Evolutionary conservation across 2,329 filamentous ascomycete species (phyloP), one percentile per base, ranked within the genome.

Genomic region (Ceratocystis alfenasii): DNA sequence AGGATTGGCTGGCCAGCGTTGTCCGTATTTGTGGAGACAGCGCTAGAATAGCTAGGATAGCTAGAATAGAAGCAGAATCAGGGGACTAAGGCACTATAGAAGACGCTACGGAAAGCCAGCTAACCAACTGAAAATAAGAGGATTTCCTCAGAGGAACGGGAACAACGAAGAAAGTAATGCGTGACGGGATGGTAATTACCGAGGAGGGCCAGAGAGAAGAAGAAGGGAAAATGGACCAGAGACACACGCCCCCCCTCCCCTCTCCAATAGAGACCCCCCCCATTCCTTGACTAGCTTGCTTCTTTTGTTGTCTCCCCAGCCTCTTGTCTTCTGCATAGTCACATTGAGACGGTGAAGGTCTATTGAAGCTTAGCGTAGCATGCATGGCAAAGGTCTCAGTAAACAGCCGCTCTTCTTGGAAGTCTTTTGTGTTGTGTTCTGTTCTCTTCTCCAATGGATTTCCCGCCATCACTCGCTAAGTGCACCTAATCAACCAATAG

Each of bases 91-190:
- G 55, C 28, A 10, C 28, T 36, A 30, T 2, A 36, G 28, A 12
- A 28, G 17, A 36, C 17, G 25, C 55, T 59, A 36, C 25, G 25
- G 48, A 53, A 28, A 53, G 48, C 48, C 22, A 53, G 20, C 48
- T 28, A 53, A 4, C 36, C 36, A 53, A 25, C 22, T 53, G 48
- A 10, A 28, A 53, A 25, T 12, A 4, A 41, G 15, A 41, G 36
- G 36, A 41, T 41, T 41, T 41, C 10, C 36, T 10, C 3, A 59
- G 30, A 59, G 28, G 55, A 59, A 59, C 28, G 55, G 55, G 55
- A 59, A 59, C 55, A 59, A 59, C 55, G 55, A 59, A 59, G 55
- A 59, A 59, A 59, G 55, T 30, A 59, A 59, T 59, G 55, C 55
- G 55, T 33, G 55, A 59, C 55, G 28, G 55, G 55, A 36, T 33